Percentiles rank a stretch among this genome's conserved stretches.
These are phyloP conservation scores for Talaromyces adpressus DNA, from an alignment of 495 filamentous ascomycete genomes.

Conservation along the genomic window DNA sequence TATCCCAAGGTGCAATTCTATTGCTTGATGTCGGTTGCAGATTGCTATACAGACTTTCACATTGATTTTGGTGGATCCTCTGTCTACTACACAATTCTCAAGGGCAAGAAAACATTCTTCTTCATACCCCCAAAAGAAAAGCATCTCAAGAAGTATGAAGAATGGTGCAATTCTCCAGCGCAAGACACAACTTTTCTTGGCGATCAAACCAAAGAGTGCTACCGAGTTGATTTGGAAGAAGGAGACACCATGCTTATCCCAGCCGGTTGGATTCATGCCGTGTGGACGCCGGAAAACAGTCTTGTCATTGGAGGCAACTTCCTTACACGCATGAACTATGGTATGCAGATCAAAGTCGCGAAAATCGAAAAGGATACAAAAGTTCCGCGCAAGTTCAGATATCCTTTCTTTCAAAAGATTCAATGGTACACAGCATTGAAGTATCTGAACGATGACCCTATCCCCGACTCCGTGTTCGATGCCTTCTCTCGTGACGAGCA, in stretches of 20 bases:
- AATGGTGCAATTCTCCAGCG: conserved; percentile 68
- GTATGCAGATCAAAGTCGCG: conserved; percentile 63
- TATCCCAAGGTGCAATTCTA: conserved; percentile 64
- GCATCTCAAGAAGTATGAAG: conserved; percentile 69
- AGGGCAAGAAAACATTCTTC: conserved; percentile 72
- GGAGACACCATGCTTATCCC: conserved; percentile 77
- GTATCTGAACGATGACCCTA: conserved; percentile 60
- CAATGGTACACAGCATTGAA: conserved; percentile 65
- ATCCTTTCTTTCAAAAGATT: conserved; percentile 69
- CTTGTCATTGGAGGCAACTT: conserved; percentile 75
- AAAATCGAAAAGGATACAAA: conserved; percentile 70
- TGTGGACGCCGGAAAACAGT: conserved; percentile 72
- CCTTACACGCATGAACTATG: conserved; percentile 60
- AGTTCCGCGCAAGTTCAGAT: conserved; percentile 61
- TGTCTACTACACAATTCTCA: conserved; percentile 72
- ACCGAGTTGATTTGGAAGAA: conserved; percentile 62
- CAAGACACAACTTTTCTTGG: conserved; percentile 64
- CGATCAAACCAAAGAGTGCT: conserved; percentile 65
- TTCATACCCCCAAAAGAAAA: conserved; percentile 72
- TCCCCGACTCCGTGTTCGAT: conserved; percentile 51
- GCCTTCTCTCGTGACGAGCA: conserved; percentile 48
- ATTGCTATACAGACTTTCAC: conserved; percentile 76
- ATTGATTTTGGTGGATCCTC: conserved; percentile 77
- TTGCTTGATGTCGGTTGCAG: conserved; percentile 71
- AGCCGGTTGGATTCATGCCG: conserved; percentile 75